Evolutionary conservation across 495 filamentous ascomycete species (phyloP).

Genomic region (Articulospora tetracladia): DNA sequence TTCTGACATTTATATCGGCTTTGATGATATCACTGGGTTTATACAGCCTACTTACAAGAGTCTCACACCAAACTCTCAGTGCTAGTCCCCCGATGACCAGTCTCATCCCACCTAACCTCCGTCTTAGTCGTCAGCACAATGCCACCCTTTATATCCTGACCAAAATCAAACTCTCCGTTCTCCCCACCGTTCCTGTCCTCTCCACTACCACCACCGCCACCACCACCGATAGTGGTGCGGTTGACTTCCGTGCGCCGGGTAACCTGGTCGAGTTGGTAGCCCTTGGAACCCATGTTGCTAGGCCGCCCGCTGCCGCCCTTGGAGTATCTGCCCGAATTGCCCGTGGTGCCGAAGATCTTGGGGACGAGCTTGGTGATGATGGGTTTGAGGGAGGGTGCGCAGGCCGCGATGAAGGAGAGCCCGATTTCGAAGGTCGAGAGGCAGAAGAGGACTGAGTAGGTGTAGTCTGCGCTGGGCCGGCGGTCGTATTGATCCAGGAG

Average conservation of each 20-base stretch:
- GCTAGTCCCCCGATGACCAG: not conserved
- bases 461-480: not conserved
- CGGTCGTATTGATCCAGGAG: not conserved
- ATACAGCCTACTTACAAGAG: too few species aligned
- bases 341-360: not conserved
- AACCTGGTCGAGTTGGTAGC: not conserved
- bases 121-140: constrained; percentile 6
- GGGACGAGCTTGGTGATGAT: not conserved
- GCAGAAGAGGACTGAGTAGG: constrained; percentile 1
- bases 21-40: too few species aligned
- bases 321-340: not conserved
- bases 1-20: too few species aligned
- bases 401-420: constrained; percentile 5
- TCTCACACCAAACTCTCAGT: constrained; percentile 4
- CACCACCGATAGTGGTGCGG: not conserved
- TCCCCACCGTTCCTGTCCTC: not conserved
- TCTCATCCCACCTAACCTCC: constrained; percentile 1
- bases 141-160: not conserved
- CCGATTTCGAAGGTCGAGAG: constrained; percentile 8
- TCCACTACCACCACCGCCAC: not conserved
- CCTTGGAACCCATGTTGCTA: not conserved
- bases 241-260: not conserved
- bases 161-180: not conserved
- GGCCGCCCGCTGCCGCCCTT: not conserved
- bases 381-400: constrained; percentile 6